Evolutionary conservation across 2,329 filamentous ascomycete species (phyloP).

Genomic region (Sporothrix mexicana): DNA sequence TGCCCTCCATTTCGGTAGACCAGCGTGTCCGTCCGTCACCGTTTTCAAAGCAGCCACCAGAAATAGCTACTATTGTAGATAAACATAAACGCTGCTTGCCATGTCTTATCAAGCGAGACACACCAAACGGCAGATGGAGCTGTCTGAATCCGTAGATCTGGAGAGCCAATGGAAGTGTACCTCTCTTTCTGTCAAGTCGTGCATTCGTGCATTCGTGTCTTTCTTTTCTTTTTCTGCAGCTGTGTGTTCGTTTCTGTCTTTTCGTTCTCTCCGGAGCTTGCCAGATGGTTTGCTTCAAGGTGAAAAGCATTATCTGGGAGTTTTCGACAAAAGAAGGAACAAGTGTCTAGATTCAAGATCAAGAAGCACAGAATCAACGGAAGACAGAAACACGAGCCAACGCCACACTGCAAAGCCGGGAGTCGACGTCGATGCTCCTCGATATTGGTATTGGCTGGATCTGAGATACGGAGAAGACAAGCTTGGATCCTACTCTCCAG

Average conservation of each 20-base stretch:
- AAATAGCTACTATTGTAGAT: background rate
- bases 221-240: background rate
- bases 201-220: background rate
- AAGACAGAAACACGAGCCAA: background rate
- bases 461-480: too few relatives aligned
- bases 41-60: background rate
- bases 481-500: too few relatives aligned
- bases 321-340: background rate
- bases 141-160: background rate
- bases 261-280: background rate
- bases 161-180: background rate
- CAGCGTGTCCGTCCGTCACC: background rate
- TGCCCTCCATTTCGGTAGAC: constrained; percentile 1
- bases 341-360: background rate
- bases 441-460: too few relatives aligned
- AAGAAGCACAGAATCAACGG: background rate
- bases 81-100: background rate
- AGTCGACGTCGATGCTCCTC: background rate
- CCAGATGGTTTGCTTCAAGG: background rate
- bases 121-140: constrained; percentile 11
- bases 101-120: background rate
- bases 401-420: constrained; percentile 1
- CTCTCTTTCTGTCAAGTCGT: too few relatives aligned
- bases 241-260: background rate
- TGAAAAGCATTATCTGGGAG: background rate